Base-by-base conservation (phyloP, 305 asterid genomes). In the Fraxinus velutina region DNA sequence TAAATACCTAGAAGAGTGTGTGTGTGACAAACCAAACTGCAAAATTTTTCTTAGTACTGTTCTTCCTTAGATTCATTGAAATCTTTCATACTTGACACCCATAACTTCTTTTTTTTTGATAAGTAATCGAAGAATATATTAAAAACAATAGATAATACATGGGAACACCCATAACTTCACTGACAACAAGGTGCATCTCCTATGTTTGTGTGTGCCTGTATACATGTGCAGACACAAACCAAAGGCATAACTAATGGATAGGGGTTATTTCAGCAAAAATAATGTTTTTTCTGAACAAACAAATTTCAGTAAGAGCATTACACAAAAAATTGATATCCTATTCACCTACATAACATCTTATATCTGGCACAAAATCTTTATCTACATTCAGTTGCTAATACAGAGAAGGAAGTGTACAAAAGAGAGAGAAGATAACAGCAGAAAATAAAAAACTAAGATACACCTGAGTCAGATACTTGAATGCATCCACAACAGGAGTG, bases 401-500 rank as follows among this genome's bases (percentile, higher is more conserved):
- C 33, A 62, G 50, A 36, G 77, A 47, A 60, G 77, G 74, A 68
- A 39, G 29, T 37, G 50, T n/a, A n/a, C 78, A 47, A 44, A 73
- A 37, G 72, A 73, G 68, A 80, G 78, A 9, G 32, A 78, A 33
- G 79, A 27, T 82, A 32, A 79, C 10, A 62, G 57, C 37, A 73
- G 75, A 52, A 52, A 70, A 9, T 73, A 30, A 70, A 79, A 74
- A 85, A 73, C 57, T 76, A 60, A 27, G 82, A 50, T 75, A 80
- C 73, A 93, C 98, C 99, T 94, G 97, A 4, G 99, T 96, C 89
- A 96, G 89, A 88, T 96, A 96, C 88, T 96, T 96, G 87, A 96
- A 96, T 81, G 98, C 98, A 86, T 96, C 99, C 80, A 96, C 99
- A 85, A 96, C 99, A 76, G 99, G 99, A 82, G 98, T 88, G 87